A percentile compares a stretch with the other conserved stretches of the same genome.
Evolutionary conservation across 2,329 filamentous ascomycete species (phyloP).

Genomic region (Zymoseptoria brevis): DNA sequence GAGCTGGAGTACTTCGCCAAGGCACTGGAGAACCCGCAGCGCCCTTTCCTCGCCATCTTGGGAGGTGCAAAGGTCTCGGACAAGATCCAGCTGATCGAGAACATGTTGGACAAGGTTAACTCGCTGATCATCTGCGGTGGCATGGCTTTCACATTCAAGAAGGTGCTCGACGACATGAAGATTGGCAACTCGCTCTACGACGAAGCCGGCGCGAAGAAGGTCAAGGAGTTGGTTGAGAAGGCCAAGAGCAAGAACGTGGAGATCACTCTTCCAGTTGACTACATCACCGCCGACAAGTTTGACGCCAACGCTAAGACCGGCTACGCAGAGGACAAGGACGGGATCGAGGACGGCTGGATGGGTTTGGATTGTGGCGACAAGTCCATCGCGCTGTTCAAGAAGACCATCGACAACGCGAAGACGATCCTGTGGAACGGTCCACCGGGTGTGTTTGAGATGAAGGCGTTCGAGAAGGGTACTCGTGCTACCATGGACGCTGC

Average conservation of each 20-base stretch:
- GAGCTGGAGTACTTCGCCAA: constrained; percentile 99
- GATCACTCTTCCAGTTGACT: constrained; percentile 89
- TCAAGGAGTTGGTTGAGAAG: constrained; percentile 81
- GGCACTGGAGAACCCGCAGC: constrained; percentile 84
- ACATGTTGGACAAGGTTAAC: constrained; percentile 96
- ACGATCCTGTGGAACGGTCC: constrained; percentile 99
- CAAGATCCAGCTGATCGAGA: constrained; percentile 99
- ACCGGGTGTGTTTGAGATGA: constrained; percentile 93
- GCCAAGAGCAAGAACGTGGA: constrained; percentile 94
- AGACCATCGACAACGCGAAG: constrained; percentile 77
- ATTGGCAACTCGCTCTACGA: constrained; percentile 92
- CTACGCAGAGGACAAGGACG: constrained; percentile 73
- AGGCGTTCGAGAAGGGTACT: constrained; percentile 85
- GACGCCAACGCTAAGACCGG: constrained; percentile 72
- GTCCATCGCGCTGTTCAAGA: constrained; percentile 80
- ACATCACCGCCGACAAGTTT: constrained; percentile 94
- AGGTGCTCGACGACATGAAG: constrained; percentile 82
- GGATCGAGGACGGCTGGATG: constrained; percentile 97
- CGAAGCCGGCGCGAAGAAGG: constrained; percentile 86
- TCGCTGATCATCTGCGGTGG: constrained; percentile 92
- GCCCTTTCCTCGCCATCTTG: constrained; percentile 96
- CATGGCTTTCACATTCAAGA: constrained; percentile 99
- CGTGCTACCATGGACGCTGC: constrained; percentile 86
- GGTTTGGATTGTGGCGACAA: constrained; percentile 90
- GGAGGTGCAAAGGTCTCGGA: constrained; percentile 97